Conservation (phyloP, 2,329 filamentous ascomycete genomes). For the Verticillium nubilum region DNA sequence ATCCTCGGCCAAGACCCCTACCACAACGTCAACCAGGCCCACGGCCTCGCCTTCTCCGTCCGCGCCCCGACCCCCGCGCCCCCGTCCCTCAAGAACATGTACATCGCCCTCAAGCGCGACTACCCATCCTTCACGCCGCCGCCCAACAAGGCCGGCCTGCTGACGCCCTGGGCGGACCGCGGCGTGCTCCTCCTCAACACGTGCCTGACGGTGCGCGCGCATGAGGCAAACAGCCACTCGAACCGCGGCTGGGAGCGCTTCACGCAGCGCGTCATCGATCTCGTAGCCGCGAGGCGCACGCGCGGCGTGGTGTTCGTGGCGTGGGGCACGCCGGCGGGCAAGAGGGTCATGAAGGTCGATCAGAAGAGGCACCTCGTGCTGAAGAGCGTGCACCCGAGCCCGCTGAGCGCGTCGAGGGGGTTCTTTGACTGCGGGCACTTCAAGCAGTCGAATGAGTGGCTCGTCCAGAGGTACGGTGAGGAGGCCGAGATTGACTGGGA, state of each 20-base stretch:
- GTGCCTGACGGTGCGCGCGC: slow-evolving; percentile 85
- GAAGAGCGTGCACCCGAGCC: slow-evolving; percentile 85
- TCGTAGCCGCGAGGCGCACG: slow-evolving; percentile 70
- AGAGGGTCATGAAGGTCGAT: slow-evolving; percentile 71
- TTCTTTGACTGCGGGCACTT: slow-evolving; percentile 85
- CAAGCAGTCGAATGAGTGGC: slow-evolving; percentile 77
- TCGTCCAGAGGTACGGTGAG: slow-evolving; percentile 71
- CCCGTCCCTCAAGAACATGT: slow-evolving; percentile 91
- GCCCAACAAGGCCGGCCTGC: slow-evolving; percentile 70
- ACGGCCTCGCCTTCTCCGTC: slow-evolving; percentile 93
- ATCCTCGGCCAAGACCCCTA: slow-evolving; percentile 97
- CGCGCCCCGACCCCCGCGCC: slow-evolving; percentile 83
- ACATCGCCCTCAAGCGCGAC: slow-evolving; percentile 79
- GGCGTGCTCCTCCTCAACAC: slow-evolving; percentile 94
- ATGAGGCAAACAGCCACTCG: slow-evolving; percentile 80
- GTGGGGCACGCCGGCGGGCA: slow-evolving; percentile 83
- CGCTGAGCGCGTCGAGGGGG: slow-evolving; percentile 76
- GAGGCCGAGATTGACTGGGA: slow-evolving; percentile 84
- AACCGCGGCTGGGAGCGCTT: slow-evolving; percentile 89
- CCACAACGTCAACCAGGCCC: slow-evolving; percentile 91
- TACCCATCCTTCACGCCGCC: slow-evolving; percentile 76
- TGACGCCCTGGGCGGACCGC: slow-evolving; percentile 90
- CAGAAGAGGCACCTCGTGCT: slow-evolving; percentile 72
- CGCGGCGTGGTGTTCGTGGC: slow-evolving; percentile 90
- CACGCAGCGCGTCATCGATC: slow-evolving; percentile 86